Evolutionary conservation across 108 stramenopile genomes (phyloP), one percentile per base, ranked within the genome.

Genomic region (Skeletonema costatum): DNA sequence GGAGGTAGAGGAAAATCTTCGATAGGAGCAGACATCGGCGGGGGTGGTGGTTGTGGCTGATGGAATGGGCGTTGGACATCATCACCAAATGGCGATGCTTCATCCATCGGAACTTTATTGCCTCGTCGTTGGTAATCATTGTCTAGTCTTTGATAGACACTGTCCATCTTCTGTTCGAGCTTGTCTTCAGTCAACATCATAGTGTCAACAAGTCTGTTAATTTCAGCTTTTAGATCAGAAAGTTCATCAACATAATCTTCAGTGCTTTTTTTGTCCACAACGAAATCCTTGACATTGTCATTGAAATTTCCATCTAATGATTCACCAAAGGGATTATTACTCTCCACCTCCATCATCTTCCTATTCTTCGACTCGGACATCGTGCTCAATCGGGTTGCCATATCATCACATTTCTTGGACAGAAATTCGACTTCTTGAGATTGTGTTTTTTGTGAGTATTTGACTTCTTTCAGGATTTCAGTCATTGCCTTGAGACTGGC

Each of bases 401-500:
- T 59, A 32, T 75, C 66, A 32, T 66, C 64, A 38, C 48, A 59
- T 39, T 67, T 75, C 46, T 41, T n/a, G 42, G 62, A 64, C 36
- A 75, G 38, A 8, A 33, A n/a, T 36, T 63, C 53, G 61, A 75
- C 64, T 31, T 67, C 74, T n/a, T 36, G 31, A 1, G 65, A 46
- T 42, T 75, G 74, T 9, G 38, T 29, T 29, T 50, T 56, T 33
- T 64, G 51, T 6, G 74, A 75, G 4, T 75, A 21, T 12, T 75
- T 66, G 7, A 75, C 59, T 42, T 75, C 74, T 32, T 58, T 63
- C 12, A 75, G 66, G 17, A 75, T 21, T 66, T 64, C 51, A 12
- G 74, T 75, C 66, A 75, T 75, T 5, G 66, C 65, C 35, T 60
- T 75, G 30, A 75, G 66, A 42, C 64, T 67, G 14, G 74, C 39